phyloP scores from a whole-genome alignment of 2,329 filamentous ascomycete genomes.

The Fusarium nelsonii region DNA sequence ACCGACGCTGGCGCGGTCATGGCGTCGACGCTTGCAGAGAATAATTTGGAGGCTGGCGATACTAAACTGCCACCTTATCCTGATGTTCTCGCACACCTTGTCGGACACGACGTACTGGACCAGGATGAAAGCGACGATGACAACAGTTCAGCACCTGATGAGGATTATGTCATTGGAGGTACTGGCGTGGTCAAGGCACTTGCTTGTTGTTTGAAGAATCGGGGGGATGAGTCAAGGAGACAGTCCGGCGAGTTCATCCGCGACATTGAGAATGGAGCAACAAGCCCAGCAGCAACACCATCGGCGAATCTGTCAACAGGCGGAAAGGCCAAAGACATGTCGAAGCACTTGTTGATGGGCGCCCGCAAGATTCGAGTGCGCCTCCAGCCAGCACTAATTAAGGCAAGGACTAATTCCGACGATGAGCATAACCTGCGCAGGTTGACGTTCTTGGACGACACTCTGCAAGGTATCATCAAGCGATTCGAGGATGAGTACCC shows the following conservation, averaged over 20 bases:
- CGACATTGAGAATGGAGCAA: conserved; percentile 64
- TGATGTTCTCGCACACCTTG: conserved; percentile 87
- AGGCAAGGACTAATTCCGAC: conserved; percentile 74
- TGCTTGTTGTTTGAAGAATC: conserved; percentile 88
- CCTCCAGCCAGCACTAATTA: conserved; percentile 84
- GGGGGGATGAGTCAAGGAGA: conserved; percentile 70
- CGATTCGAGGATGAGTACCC: conserved; percentile 97
- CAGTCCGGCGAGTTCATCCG: conserved; percentile 66
- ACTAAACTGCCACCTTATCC: conserved; percentile 65
- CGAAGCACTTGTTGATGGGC: conserved; percentile 86
- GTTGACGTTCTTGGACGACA: conserved; percentile 89
- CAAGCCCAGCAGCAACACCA: conserved; percentile 56
- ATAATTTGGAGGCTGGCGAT: conserved; percentile 48
- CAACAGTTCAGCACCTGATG: conserved; percentile 79
- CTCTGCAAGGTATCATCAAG: conserved; percentile 89
- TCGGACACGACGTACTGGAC: conserved; percentile 73
- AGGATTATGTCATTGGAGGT: conserved; percentile 95
- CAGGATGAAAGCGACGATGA: conserved; percentile 69
- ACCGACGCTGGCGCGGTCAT: conserved; percentile 67
- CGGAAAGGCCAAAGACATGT: conserved; percentile 88
- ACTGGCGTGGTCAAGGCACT: conserved; percentile 96
- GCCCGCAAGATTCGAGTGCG: conserved; percentile 89
- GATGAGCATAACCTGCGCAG: conserved; percentile 84
- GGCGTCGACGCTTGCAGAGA: conserved; percentile 58
- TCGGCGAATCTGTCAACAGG: conserved; percentile 55